Evolutionary conservation across 2,329 filamentous ascomycete species (phyloP).

Genomic region (Pseudopyrenochaeta lycopersici): DNA sequence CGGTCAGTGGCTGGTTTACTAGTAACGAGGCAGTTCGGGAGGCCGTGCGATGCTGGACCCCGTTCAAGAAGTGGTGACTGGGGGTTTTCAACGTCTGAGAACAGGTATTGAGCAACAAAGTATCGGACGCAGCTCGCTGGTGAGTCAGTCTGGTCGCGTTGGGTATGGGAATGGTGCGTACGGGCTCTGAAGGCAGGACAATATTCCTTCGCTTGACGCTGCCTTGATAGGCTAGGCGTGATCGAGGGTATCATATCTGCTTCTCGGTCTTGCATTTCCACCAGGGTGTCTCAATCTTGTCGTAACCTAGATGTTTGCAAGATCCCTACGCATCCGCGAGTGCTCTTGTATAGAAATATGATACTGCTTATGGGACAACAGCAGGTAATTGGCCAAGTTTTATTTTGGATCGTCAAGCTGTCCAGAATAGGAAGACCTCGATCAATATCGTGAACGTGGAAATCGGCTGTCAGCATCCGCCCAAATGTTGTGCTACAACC

Average conservation of each 20-base stretch:
- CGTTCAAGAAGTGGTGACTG: not conserved
- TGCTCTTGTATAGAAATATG: no score
- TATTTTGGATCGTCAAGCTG: no score
- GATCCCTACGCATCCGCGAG: no score
- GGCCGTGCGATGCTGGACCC: not conserved
- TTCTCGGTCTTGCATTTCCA: not conserved
- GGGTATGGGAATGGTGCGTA: no score
- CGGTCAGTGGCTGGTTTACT: not conserved
- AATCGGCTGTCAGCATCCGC: not conserved
- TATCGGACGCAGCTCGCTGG: not conserved
- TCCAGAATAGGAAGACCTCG: not conserved
- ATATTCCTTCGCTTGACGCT: not conserved
- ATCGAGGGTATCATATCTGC: not conserved
- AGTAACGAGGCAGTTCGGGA: not conserved
- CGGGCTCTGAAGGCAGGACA: no score
- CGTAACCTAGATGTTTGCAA: no score
- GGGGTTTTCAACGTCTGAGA: no score
- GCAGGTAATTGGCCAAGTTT: no score
- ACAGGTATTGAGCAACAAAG: no score
- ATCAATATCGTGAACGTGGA: not conserved
- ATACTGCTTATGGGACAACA: no score
- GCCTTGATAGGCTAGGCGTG: not conserved
- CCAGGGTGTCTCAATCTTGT: no score
- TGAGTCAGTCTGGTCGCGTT: not conserved
- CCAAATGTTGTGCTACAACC: not conserved